phyloP scores from a whole-genome alignment of 2,329 filamentous ascomycete species.

The Xylariaceae sp. region DNA sequence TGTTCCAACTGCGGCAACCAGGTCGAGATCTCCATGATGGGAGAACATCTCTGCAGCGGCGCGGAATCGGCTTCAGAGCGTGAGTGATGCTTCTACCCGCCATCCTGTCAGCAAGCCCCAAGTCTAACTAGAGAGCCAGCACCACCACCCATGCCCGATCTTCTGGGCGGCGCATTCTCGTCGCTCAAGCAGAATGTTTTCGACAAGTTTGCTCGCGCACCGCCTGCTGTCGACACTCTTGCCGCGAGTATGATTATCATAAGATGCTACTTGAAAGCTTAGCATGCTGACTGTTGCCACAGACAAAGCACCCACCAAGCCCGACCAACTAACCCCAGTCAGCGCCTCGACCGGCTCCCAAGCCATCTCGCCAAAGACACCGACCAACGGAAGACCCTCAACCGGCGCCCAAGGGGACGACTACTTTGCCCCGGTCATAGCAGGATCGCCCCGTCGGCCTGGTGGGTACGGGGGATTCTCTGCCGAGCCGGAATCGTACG shows the following conservation, averaged over 20 bases:
- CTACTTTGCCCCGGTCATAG: conserved; percentile 39
- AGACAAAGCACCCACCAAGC: conserved; percentile 49
- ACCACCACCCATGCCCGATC: conserved; percentile 18
- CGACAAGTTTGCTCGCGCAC: conserved; percentile 35
- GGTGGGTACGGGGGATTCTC: conserved; percentile 43
- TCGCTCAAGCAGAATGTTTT: conserved; percentile 29
- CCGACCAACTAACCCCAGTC: conserved; percentile 55
- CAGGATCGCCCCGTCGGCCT: conserved; percentile 34
- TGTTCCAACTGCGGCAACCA: conserved; percentile 72
- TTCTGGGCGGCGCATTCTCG: conserved; percentile 29
- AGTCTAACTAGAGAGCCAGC: conserved; percentile 12
- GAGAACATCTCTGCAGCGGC: conserved; percentile 67
- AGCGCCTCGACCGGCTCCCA: conserved; percentile 54
- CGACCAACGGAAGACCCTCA: conserved; percentile 37
- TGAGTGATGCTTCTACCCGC: conserved; percentile 12
- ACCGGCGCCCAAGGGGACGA: conserved; percentile 36
- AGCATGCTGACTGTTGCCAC: neutral
- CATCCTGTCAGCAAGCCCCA: neutral
- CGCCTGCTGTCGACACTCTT: conserved; percentile 47
- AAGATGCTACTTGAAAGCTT: too few relatives aligned
- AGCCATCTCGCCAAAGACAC: conserved; percentile 56
- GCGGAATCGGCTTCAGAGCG: conserved; percentile 38
- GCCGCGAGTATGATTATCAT: conserved; percentile 45
- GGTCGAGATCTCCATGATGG: conserved; percentile 79
- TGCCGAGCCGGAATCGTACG: conserved; percentile 28